A percentile compares a stretch with the other conserved stretches of the same genome.
phyloP scores from a whole-genome alignment of 106 monocot species.

The Dendrobium officinale region DNA sequence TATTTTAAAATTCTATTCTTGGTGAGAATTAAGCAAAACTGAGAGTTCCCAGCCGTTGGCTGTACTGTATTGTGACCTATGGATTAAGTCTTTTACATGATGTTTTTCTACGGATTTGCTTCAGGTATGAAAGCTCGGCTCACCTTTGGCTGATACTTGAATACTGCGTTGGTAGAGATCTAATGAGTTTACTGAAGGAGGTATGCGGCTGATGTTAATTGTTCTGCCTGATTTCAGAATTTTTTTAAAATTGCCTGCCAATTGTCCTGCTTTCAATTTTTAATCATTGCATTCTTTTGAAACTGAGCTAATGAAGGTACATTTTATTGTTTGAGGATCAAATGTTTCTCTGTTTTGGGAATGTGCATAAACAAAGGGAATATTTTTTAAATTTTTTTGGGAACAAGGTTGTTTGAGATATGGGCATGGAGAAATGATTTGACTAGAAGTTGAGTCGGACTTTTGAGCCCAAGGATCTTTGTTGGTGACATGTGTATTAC shows the following conservation, averaged over 20 bases:
- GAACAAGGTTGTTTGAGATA: too few species aligned
- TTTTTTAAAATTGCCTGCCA: not conserved
- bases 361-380: too few species aligned
- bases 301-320: not conserved
- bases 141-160: constrained; percentile 95
- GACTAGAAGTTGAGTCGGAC: too few species aligned
- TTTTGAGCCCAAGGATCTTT: too few species aligned
- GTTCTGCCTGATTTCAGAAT: not conserved
- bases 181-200: constrained; percentile 58
- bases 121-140: constrained; percentile 96
- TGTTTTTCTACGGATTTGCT: not conserved
- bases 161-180: constrained; percentile 95
- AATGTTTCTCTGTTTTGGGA: too few species aligned
- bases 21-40: constrained; percentile 33
- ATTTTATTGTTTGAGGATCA: too few species aligned
- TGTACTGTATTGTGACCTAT: not conserved
- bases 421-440: too few species aligned
- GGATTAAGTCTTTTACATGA: not conserved
- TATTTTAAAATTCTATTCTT: constrained; percentile 77
- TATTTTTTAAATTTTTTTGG: too few species aligned
- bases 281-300: not conserved
- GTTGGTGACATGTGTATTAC: too few species aligned
- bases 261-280: not conserved
- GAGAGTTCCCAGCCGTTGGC: not conserved
- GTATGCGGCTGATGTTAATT: constrained; percentile 18